Conservation (phyloP, 192 early-diverging fungal species). For the Mortierella claussenii region DNA sequence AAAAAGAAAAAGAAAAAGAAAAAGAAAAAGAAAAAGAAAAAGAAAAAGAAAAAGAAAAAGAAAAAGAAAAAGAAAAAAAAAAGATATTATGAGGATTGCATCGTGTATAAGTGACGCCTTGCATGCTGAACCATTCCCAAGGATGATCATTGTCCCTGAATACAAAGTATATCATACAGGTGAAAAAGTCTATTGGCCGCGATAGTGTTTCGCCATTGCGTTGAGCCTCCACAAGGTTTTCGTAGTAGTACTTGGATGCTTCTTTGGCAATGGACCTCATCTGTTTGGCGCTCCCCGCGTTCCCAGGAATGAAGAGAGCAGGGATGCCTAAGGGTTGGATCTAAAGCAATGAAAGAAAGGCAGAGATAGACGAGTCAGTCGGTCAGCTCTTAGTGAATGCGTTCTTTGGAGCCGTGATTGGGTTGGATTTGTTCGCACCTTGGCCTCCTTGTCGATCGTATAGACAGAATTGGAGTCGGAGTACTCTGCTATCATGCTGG, state of each 20-base stretch:
- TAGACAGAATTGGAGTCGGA: constrained; percentile 26
- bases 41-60: no score
- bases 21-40: not conserved
- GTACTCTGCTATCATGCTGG: constrained; percentile 30
- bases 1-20: not conserved
- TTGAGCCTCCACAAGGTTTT: constrained; percentile 47
- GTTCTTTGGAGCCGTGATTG: no score
- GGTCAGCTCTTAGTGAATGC: no score
- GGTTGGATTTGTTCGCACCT: no score
- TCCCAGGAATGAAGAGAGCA: constrained; percentile 94
- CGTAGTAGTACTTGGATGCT: constrained; percentile 70
- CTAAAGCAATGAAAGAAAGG: constrained; percentile 10
- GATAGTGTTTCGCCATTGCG: constrained; percentile 42
- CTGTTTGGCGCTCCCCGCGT: constrained; percentile 95
- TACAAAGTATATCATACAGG: constrained; percentile 49
- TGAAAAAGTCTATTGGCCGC: constrained; percentile 67
- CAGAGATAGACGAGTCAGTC: no score
- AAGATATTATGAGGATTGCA: no score
- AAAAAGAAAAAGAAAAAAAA: no score
- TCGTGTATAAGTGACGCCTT: no score
- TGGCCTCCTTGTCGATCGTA: constrained; percentile 71
- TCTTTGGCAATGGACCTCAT: constrained; percentile 85
- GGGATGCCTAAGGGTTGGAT: constrained; percentile 80
- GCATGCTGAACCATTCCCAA: no score
- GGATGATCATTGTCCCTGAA: no score